These are phyloP conservation scores for Termitomyces sp. DNA, from an alignment of 768 basidiomycete genomes.

Conservation along the genomic window DNA sequence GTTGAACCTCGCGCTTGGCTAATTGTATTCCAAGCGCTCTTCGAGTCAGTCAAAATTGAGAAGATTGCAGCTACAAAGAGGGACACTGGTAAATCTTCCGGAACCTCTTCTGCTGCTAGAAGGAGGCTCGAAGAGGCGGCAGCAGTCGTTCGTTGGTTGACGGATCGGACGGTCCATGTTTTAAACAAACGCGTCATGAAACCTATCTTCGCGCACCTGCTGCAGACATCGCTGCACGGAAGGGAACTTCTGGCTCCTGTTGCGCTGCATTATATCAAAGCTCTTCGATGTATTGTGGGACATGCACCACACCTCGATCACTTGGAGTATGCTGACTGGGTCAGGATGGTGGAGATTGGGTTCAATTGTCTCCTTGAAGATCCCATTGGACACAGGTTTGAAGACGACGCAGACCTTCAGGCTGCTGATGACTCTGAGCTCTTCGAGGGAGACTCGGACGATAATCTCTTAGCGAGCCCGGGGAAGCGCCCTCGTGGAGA, in stretches of 20 bases:
- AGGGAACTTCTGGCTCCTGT: slow-evolving; percentile 55
- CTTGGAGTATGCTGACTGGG: slow-evolving; percentile 61
- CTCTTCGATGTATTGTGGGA: slow-evolving; percentile 57
- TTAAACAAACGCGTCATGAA: slow-evolving; percentile 52
- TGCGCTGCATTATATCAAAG: slow-evolving; percentile 78
- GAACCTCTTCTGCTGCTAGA: slow-evolving; percentile 38
- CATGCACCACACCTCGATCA: slow-evolving; percentile 78
- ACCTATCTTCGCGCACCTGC: slow-evolving; percentile 60
- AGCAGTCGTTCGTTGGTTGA: slow-evolving; percentile 65
- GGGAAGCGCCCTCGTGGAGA: slow-evolving; percentile 35
- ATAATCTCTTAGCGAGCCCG: slow-evolving; percentile 15
- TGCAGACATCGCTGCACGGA: slow-evolving; percentile 49
- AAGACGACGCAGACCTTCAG: slow-evolving; percentile 23
- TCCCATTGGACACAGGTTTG: slow-evolving; percentile 29
- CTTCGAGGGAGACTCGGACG: slow-evolving; percentile 25
- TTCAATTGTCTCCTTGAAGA: slow-evolving; percentile 79
- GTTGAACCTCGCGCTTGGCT: slow-evolving; percentile 46
- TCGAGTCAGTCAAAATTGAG: slow-evolving; percentile 60
- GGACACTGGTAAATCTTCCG: slow-evolving; percentile 31
- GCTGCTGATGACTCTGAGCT: slow-evolving; percentile 29
- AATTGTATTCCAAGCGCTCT: slow-evolving; percentile 67
- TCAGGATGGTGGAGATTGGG: slow-evolving; percentile 56
- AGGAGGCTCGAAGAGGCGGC: slow-evolving; percentile 65
- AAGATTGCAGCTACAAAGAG: slow-evolving; percentile 41
- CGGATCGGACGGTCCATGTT: slow-evolving; percentile 52